These are phyloP conservation scores for Panaeolus cyanescens DNA, from an alignment of 768 basidiomycete genomes.

Conservation along the genomic window DNA sequence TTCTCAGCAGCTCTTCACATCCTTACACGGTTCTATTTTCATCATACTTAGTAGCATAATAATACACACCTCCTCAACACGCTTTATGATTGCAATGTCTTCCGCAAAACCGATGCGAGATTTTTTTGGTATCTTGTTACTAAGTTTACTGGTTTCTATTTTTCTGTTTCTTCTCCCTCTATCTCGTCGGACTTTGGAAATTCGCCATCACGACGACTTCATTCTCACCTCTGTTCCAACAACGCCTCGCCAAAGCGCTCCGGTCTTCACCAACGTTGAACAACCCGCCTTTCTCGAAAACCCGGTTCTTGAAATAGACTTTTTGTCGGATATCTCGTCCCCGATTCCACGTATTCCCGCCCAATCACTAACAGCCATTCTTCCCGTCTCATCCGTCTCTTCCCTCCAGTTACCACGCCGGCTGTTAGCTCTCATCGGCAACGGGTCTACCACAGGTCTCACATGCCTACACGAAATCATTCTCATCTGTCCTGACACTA, in stretches of 20 bases:
- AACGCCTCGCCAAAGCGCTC: background rate
- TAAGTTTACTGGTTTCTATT: background rate
- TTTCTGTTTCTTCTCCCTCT: background rate
- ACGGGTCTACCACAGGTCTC: conserved; percentile 25
- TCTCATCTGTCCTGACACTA: conserved; percentile 42
- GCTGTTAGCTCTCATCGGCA: conserved; percentile 34
- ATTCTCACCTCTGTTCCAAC: background rate
- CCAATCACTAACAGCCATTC: conserved; percentile 46
- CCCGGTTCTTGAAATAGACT: background rate
- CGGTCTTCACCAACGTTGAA: background rate
- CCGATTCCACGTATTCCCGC: conserved; percentile 13
- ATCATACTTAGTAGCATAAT: background rate
- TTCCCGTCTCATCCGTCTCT: conserved; percentile 45
- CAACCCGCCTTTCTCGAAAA: conserved; percentile 8
- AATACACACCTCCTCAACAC: background rate
- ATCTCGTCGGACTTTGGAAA: background rate
- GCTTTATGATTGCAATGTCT: background rate
- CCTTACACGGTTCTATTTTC: conserved; percentile 4
- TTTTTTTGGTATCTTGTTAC: background rate
- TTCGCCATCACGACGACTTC: background rate
- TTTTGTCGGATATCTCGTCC: background rate
- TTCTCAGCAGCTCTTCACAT: background rate
- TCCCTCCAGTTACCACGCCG: conserved; percentile 31
- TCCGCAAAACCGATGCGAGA: background rate
- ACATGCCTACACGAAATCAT: conserved; percentile 44